Base-by-base conservation (phyloP, 352 stramenopile genomes). In the Globisporangium mamillatum region DNA sequence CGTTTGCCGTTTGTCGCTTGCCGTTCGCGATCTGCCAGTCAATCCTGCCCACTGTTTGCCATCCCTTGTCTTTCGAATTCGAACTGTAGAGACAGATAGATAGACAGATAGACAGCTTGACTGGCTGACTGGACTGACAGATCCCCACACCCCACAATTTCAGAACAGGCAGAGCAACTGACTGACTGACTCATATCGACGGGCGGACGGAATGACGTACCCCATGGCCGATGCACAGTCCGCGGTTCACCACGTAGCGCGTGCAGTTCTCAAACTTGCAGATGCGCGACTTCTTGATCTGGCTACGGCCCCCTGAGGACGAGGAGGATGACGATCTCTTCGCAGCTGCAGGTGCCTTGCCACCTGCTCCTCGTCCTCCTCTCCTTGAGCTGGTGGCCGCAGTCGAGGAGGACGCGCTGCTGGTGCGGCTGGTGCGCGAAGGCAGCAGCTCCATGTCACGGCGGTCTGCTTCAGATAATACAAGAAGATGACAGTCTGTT, bases 191-290 rank as follows among this genome's bases (percentile, higher is more conserved):
- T 41, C n/a, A 60, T 22, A 46, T 36, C 22, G 4, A 41, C 6
- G 34, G 6, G 34, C 20, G 16, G 4, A 53, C 55, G 44, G 56
- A 32, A 32, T 32, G 4, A 75, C 78, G 56, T 55, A 84, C 75
- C 32, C 86, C 86, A 68, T 94, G 86, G 57, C 81, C 81, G 64
- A 91, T 90, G 63, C 84, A 94, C 16, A 91, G 76, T 16, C 87
- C 85, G 54, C 84, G 84, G 70, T 91, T 90, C 29, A 92, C 81
- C 46, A 91, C 81, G 66, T 91, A 92, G 44, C 81, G 80, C 24
- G 81, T 91, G 72, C 86, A 94, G 65, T 80, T 80, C 9, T 92
- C 79, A 59, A 89, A 79, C 67, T 90, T 90, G 75, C 86, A 94
- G 44, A 90, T 89, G 29, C 86, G 81, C 64, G 84, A 91, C 46